Evolutionary conservation across 495 filamentous ascomycete genomes (phyloP), one percentile per base, ranked within the genome.

Genomic region (Penicillium goetzii): DNA sequence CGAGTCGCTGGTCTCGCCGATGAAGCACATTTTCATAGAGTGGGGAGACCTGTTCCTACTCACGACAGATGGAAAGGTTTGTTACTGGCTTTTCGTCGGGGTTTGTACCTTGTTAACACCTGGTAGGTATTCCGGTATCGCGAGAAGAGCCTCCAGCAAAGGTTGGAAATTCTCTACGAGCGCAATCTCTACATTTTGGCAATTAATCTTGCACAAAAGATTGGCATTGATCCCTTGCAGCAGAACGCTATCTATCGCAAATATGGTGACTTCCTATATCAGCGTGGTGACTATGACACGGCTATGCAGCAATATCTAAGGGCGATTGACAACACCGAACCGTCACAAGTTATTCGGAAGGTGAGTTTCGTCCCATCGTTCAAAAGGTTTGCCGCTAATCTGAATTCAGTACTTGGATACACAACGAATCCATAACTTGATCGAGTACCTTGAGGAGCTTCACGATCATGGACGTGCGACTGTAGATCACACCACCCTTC

Each of bases 221-320:
- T 86, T 43, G 91, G 92, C 15, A 81, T 89, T 23, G 92, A 94
- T 73, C 67, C 81, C 12, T 74, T 87, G 21, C 92, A 97, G 72
- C 91, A 95, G 51, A 97, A 96, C 71, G 84, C 91, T 47, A 98
- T 99, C 57, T 94, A 90, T 66, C 87, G 96, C 59, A 94, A 88
- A 76, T 98, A 96, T 75, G 95, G 95, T 11, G 96, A 99, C 72
- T 93, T 91, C 63, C 77, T 97, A n/a, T 97, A 99, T 68, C 92
- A 95, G 69, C 95, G 92, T 68, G 90, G 89, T 3, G 92, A 97
- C 70, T 98, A 93, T 71, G 94, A 99, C 71, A 93, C 90, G 21
- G 96, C 95, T 12, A 99, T 99, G 96, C 91, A 96, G 72, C 95
- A 97, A 74, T 99, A 98, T 72, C 86, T 99, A 64, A 90, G 92